Conservation (phyloP, 2,329 filamentous ascomycete genomes). For the Sporothrix brunneoviolacea region DNA sequence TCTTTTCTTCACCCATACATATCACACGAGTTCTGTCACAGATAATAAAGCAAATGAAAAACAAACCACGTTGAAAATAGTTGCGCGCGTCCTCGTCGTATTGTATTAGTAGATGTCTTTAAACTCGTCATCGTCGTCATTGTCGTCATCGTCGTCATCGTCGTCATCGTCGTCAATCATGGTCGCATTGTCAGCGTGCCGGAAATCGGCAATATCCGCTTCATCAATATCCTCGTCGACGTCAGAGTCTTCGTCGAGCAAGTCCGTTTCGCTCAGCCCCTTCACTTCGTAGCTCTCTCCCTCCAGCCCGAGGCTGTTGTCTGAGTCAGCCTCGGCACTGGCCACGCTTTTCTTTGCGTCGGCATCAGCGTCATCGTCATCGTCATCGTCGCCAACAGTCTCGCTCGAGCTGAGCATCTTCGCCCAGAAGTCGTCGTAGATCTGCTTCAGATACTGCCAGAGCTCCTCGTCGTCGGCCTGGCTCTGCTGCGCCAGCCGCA, state of each 20-base stretch:
- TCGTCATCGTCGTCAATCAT: neutral
- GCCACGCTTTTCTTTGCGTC: neutral
- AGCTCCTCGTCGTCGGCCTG: slow-evolving; percentile 59
- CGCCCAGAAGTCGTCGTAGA: slow-evolving; percentile 69
- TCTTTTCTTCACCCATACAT: too few relatives aligned
- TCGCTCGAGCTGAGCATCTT: slow-evolving; percentile 62
- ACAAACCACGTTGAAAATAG: too few relatives aligned
- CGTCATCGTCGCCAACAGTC: neutral
- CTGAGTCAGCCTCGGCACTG: too few relatives aligned
- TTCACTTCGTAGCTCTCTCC: neutral
- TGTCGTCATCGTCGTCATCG: neutral
- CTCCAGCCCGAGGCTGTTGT: neutral
- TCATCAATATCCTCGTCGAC: neutral
- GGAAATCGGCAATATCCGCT: neutral
- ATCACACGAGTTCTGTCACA: too few relatives aligned
- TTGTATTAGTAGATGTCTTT: too few relatives aligned
- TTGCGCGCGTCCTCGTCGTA: too few relatives aligned
- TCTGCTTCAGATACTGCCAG: slow-evolving; percentile 52
- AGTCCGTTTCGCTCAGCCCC: neutral
- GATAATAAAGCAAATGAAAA: too few relatives aligned
- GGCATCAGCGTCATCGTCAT: neutral
- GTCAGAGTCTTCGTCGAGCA: neutral
- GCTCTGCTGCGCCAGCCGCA: slow-evolving; percentile 38
- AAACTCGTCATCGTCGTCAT: neutral
- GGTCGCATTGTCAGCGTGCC: neutral